Evolutionary conservation across 192 early-diverging fungal species (phyloP).

Genomic region (Gorgonomyces haynaldii): DNA sequence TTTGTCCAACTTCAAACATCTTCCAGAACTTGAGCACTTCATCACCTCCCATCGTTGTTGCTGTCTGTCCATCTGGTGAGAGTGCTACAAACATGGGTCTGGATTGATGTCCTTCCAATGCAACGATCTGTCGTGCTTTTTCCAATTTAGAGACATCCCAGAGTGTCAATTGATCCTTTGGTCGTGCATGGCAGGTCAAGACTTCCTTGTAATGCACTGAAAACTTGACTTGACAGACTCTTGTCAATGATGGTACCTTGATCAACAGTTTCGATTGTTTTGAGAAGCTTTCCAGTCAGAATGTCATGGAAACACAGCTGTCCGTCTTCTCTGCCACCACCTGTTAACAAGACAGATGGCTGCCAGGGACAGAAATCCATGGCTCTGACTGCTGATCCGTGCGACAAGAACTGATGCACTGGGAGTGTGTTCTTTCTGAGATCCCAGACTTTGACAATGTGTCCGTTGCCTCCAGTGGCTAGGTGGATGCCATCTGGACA

Average conservation of each 20-base stretch:
- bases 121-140: not conserved
- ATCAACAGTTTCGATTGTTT: not conserved
- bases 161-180: slow-evolving; percentile 21
- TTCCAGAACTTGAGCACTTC: slow-evolving; percentile 34
- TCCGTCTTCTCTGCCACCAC: slow-evolving; percentile 7
- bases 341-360: not conserved
- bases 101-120: slow-evolving; percentile 21
- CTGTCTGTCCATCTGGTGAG: slow-evolving; percentile 27
- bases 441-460: slow-evolving; percentile 7
- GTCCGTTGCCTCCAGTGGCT: slow-evolving; percentile 7
- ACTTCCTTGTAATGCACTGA: slow-evolving; percentile 30
- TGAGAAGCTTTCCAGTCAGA: not conserved
- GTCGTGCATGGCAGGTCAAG: slow-evolving; percentile 17
- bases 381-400: slow-evolving; percentile 4
- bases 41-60: slow-evolving; percentile 28
- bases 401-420: no score
- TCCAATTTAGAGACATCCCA: slow-evolving; percentile 27
- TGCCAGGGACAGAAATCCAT: slow-evolving; percentile 6
- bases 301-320: not conserved
- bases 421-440: no score
- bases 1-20: no score
- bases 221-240: slow-evolving; percentile 27
- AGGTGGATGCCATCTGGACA: not conserved
- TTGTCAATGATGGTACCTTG: no score
- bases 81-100: slow-evolving; percentile 26